Evolutionary conservation across 208 protist genomes (phyloP).

Genomic region (Leishmania lainsoni): DNA sequence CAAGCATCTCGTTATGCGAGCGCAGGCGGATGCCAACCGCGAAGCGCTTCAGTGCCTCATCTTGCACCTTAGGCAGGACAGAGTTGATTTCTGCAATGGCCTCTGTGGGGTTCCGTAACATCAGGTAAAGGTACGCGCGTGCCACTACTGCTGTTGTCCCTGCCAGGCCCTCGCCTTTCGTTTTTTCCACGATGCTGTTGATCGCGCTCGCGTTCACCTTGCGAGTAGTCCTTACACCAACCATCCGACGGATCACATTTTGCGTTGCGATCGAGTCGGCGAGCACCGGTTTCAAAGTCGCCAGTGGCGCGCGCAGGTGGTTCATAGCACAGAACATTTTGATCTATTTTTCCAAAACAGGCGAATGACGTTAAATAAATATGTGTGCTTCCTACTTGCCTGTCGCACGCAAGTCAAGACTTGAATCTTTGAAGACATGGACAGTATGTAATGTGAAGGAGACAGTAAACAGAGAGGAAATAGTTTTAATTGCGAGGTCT

Average conservation of each 20-base stretch:
- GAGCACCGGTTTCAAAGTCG: slow-evolving; percentile 73
- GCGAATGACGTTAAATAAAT: not conserved
- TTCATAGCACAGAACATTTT: slow-evolving; percentile 58
- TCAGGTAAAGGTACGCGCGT: slow-evolving; percentile 53
- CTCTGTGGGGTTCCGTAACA: slow-evolving; percentile 46
- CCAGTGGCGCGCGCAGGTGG: slow-evolving; percentile 52
- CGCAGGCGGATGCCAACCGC: slow-evolving; percentile 72
- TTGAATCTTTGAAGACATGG: not conserved
- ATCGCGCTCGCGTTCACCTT: slow-evolving; percentile 53
- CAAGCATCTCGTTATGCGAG: slow-evolving; percentile 69
- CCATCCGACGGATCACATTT: slow-evolving; percentile 56
- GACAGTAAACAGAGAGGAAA: not conserved
- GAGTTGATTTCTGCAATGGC: slow-evolving; percentile 65
- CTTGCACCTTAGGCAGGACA: slow-evolving; percentile 63
- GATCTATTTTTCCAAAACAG: not conserved
- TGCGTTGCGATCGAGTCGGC: slow-evolving; percentile 59
- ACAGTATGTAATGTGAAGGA: slow-evolving; percentile 3
- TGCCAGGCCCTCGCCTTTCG: slow-evolving; percentile 68
- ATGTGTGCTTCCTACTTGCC: not conserved
- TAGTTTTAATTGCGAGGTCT: not conserved
- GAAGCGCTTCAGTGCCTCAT: slow-evolving; percentile 59
- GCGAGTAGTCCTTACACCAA: slow-evolving; percentile 47
- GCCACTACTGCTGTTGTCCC: slow-evolving; percentile 56
- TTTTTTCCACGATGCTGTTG: slow-evolving; percentile 74
- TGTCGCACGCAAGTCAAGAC: not conserved